Conservation (phyloP, 2,329 filamentous ascomycete species). For the Niveomyces coronatus region DNA sequence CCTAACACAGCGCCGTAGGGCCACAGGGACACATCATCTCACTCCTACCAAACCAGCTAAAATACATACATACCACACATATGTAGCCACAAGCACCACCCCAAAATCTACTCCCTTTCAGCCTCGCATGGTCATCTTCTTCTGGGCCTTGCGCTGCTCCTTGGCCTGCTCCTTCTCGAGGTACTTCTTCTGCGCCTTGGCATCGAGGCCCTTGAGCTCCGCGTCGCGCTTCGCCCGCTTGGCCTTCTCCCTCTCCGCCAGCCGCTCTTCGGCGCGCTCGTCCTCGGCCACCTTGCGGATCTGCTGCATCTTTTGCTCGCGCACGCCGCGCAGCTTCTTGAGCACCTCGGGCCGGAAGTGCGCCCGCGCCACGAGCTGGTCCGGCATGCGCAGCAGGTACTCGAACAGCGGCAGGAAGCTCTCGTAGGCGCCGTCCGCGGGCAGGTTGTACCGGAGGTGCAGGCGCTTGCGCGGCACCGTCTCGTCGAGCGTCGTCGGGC, state of each 20-base stretch:
- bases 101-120: constrained; percentile 23
- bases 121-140: constrained; percentile 43
- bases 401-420: constrained; percentile 64
- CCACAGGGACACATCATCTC: too few relatives aligned
- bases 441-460: constrained; percentile 64
- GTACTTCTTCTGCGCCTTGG: constrained; percentile 79
- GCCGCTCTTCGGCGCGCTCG: constrained; percentile 68
- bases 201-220: constrained; percentile 64
- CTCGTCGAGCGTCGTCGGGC: constrained; percentile 77
- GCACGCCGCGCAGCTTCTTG: constrained; percentile 69
- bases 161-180: constrained; percentile 72
- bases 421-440: constrained; percentile 51
- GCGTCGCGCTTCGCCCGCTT: constrained; percentile 87
- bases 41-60: too few relatives aligned
- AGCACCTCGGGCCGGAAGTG: constrained; percentile 87
- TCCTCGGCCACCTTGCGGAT: constrained; percentile 73
- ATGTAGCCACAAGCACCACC: too few relatives aligned
- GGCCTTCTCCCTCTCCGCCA: constrained; percentile 58
- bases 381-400: constrained; percentile 76
- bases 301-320: constrained; percentile 70
- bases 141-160: constrained; percentile 48
- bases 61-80: too few relatives aligned
- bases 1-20: too few relatives aligned
- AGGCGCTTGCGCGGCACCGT: constrained; percentile 77
- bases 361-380: constrained; percentile 62